Percentiles rank a stretch among this genome's conserved stretches.
Conservation (phyloP, 257 asterid genomes). For the Misopates orontium region DNA sequence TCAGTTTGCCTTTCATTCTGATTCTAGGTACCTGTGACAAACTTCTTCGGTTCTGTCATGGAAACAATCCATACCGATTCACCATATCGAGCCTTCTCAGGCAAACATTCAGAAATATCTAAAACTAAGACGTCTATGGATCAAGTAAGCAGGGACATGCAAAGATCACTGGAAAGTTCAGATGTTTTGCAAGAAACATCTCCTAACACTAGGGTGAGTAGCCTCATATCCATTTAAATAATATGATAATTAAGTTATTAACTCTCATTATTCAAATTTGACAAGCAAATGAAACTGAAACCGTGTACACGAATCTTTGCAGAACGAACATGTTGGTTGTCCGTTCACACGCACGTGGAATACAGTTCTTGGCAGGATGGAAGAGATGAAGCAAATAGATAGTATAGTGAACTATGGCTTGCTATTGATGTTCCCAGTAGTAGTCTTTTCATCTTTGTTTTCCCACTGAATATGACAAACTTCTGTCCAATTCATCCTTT, state of each 20-base stretch:
- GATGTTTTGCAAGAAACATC: slow-evolving; percentile 39
- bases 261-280: background rate
- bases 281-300: too few species aligned
- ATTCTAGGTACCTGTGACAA: slow-evolving; percentile 83
- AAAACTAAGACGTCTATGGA: slow-evolving; percentile 36
- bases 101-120: slow-evolving; percentile 33
- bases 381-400: slow-evolving; percentile 48
- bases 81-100: slow-evolving; percentile 59
- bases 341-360: slow-evolving; percentile 70
- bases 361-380: slow-evolving; percentile 48
- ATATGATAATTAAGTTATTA: background rate
- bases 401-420: slow-evolving; percentile 66
- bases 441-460: slow-evolving; percentile 69
- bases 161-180: slow-evolving; percentile 37
- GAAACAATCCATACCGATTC: slow-evolving; percentile 88
- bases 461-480: slow-evolving; percentile 49
- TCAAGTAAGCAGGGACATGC: slow-evolving; percentile 33
- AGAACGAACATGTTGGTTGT: slow-evolving; percentile 55
- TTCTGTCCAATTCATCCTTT: too few species aligned
- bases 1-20: slow-evolving; percentile 23
- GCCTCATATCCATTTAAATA: slow-evolving; percentile 6
- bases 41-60: slow-evolving; percentile 97
- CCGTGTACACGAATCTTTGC: slow-evolving; percentile 34
- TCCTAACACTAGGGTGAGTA: slow-evolving; percentile 46
- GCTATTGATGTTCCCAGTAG: slow-evolving; percentile 55